Evolutionary conservation across 805 yeast genomes (phyloP), one percentile per base, ranked within the genome.

Genomic region (Starmerella davenportii): DNA sequence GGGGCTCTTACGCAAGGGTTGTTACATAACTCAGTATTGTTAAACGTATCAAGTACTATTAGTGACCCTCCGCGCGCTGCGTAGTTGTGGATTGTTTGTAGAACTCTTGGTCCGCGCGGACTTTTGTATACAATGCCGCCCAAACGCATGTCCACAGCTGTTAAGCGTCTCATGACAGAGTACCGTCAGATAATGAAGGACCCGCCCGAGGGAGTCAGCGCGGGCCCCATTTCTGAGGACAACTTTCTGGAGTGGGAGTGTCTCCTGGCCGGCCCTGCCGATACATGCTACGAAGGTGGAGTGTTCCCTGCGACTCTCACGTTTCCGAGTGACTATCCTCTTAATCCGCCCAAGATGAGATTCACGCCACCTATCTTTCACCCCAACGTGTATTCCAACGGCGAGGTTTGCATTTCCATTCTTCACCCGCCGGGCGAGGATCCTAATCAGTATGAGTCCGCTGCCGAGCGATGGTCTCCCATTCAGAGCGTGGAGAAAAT

Each of bases 401-500:
- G 98, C 2, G 81, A 81, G 19, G 98, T 90, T 3, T 90, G 98
- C 58, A 90, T 90, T 37, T 81, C 94, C 14, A 90, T 90, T 36
- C 64, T 90, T 47, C 98, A 90, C 56, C 74, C 95, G 1, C 94
- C 96, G 1, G 98, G 98, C 9, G 93, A 85, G 50, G 98, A 90
- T 58, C 96, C 98, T 17, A 72, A 84, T 56, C 84, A 78, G 68
- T 90, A 90, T 60, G 98, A 90, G 58, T 61, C 80, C 23, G 93
- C 96, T 0, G 92, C 85, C 50, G 98, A 90, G 60, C 65, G 98
- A 47, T 90, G 98, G 98, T 79, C 93, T 5, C 98, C 98, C 0
- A 85, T 90, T 23, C 98, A 90, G 57, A 79, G 93, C 54, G 85
- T 90, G n/a, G 98, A 90, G 60, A 90, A 90, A 68, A 90, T 90